phyloP scores from a whole-genome alignment of 768 basidiomycete genomes.

The Mycena vitilis region DNA sequence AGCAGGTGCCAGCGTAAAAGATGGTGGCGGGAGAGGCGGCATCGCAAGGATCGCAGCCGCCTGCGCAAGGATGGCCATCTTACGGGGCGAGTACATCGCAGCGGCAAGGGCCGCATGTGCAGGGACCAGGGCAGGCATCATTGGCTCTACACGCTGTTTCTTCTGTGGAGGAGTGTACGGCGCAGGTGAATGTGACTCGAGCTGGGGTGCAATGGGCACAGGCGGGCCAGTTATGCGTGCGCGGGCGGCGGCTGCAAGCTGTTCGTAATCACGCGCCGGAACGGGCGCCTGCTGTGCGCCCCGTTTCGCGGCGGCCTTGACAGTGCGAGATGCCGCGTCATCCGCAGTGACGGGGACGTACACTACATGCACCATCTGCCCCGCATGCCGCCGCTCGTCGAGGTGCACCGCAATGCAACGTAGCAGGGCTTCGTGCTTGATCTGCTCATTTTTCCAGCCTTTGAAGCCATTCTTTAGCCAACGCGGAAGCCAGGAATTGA shows the following conservation, averaged over 20 bases:
- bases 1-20: not conserved
- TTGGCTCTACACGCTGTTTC: constrained; percentile 5
- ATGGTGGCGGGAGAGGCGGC: constrained; percentile 4
- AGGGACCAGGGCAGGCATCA: not conserved
- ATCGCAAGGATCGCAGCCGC: constrained; percentile 9
- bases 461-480: constrained; percentile 11
- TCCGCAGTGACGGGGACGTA: not conserved
- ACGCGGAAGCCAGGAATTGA: constrained; percentile 12
- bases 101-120: constrained; percentile 9
- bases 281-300: not conserved
- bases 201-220: constrained; percentile 1
- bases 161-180: constrained; percentile 6
- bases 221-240: constrained; percentile 4
- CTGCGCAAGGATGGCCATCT: constrained; percentile 20
- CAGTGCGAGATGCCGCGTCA: constrained; percentile 7
- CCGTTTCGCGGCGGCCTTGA: not conserved
- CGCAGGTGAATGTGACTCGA: constrained; percentile 1
- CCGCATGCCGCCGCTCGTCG: too few relatives aligned
- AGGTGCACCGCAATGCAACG: too few relatives aligned
- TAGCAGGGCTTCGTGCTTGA: too few relatives aligned
- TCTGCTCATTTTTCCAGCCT: not conserved
- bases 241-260: too few relatives aligned
- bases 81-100: constrained; percentile 6
- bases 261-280: too few relatives aligned
- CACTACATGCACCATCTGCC: too few relatives aligned